Base-by-base conservation (phyloP, 176 grass and related monocot species). In the Thalia dealbata region DNA sequence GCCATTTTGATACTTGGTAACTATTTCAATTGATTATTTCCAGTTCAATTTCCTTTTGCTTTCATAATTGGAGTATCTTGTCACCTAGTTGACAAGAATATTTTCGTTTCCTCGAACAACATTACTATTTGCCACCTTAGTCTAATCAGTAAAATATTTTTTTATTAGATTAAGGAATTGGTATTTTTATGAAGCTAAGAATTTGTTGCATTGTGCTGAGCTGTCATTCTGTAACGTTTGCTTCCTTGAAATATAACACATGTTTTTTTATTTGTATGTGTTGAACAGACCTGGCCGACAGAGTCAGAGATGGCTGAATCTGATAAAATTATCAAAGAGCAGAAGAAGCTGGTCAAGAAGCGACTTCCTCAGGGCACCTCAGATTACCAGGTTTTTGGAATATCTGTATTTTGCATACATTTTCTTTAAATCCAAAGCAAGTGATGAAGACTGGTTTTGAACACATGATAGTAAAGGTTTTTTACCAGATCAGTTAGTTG, bases 321-420 rank as follows among this genome's bases (percentile, higher is more conserved):
- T 25, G 48, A 86, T 43, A 18, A 56, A 72, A 84, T 68, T 77
- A 97, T 81, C 69, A 91, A 88, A 84, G 78, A 92, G 50, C 84
- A 24, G 71, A 90, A n/a, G n/a, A n/a, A 88, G 54, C 16, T 84
- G 67, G 80, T 78, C 56, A 91, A 84, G 83, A 88, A 86, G 79
- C 88, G 84, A 85, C 87, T 97, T 84, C 95, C 89, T 82, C 70
- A 21, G 64, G 89, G 95, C 44, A 97, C 90, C 72, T 97, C 95
- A 75, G 89, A 97, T 48, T 97, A 97, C 76, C 95, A 97, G 89
- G 89, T 97, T 76, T 46, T 71, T n/a, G n/a, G n/a, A 77, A 24
- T 52, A 22, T 42, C 66, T 69, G 18, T 51, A 66, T 35, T 27
- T 2, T 26, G 16, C 54, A 14, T 63, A 63, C 12, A 14, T 23